A percentile compares a stretch with the other conserved stretches of the same genome.
phyloP scores from a whole-genome alignment of 495 filamentous ascomycete species.

The Chaetomidium leptoderma region DNA sequence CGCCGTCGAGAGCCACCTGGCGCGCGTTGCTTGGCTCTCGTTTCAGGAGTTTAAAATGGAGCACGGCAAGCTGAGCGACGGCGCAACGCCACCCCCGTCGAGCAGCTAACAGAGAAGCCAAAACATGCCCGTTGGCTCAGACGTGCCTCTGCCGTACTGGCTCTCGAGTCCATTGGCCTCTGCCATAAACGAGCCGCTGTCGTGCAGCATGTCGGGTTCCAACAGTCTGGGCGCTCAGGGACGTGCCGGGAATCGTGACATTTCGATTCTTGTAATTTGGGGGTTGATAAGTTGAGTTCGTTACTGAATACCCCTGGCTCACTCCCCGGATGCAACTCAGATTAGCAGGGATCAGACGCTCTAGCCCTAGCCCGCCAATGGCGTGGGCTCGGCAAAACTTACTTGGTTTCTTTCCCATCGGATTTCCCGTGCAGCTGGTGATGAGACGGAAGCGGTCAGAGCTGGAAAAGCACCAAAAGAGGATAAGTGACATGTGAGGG shows the following conservation, averaged over 20 bases:
- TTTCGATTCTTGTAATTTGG: neutral
- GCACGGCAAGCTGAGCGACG: neutral
- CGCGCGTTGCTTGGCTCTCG: conserved; percentile 4
- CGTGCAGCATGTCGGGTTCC: neutral
- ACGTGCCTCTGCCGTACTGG: neutral
- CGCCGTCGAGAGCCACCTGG: conserved; percentile 6
- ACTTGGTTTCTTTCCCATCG: too few relatives aligned
- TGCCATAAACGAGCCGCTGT: neutral
- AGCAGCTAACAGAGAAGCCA: neutral
- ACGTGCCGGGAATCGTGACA: neutral
- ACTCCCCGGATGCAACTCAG: neutral
- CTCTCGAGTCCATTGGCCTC: neutral
- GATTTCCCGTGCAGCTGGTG: too few relatives aligned
- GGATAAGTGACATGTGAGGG: too few relatives aligned
- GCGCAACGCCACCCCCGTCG: conserved; percentile 1
- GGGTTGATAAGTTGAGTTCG: neutral
- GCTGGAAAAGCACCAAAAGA: too few relatives aligned
- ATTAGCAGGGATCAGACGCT: neutral
- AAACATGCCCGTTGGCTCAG: neutral
- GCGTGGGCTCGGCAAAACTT: conserved; percentile 1
- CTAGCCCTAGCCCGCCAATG: neutral
- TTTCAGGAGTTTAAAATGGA: conserved; percentile 11
- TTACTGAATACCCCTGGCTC: too few relatives aligned
- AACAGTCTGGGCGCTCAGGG: neutral
- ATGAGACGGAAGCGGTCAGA: too few relatives aligned